These are phyloP conservation scores for Vanilla planifolia DNA, from an alignment of 106 monocot species.

Conservation along the genomic window DNA sequence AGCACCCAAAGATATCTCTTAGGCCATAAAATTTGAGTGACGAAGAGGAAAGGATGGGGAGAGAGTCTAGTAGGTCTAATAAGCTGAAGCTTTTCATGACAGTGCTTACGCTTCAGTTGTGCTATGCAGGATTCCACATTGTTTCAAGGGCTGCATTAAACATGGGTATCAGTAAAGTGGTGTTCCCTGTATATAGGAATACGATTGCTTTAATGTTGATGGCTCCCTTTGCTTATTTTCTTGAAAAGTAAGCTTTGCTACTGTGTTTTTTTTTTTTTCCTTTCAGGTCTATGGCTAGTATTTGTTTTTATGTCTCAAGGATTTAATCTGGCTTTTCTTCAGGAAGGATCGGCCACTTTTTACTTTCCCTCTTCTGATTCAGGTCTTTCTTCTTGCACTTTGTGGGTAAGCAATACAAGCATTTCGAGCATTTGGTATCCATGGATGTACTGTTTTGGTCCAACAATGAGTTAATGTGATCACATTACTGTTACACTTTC, in stretches of 20 bases:
- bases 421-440: too few relatives aligned
- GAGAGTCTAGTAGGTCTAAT: constrained; percentile 21
- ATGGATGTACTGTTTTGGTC: too few relatives aligned
- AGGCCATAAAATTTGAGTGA: too few relatives aligned
- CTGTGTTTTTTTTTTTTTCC: too few relatives aligned
- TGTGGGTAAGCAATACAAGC: constrained; percentile 35
- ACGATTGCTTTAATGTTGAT: constrained; percentile 55
- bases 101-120: constrained; percentile 55
- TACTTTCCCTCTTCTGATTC: constrained; percentile 42
- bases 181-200: constrained; percentile 68
- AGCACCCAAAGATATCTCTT: too few relatives aligned
- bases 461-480: too few relatives aligned
- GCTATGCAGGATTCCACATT: constrained; percentile 73
- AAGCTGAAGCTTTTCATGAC: constrained; percentile 57
- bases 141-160: constrained; percentile 69
- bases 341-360: constrained; percentile 71
- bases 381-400: constrained; percentile 68
- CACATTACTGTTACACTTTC: too few relatives aligned
- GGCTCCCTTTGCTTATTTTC: constrained; percentile 73
- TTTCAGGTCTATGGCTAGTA: neutral
- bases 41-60: constrained; percentile 4
- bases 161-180: constrained; percentile 61
- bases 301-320: neutral
- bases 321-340: constrained; percentile 11
- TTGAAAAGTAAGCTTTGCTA: constrained; percentile 55